Evolutionary conservation across 768 basidiomycete species (phyloP).

Genomic region (Hysterangium stoloniferum): DNA sequence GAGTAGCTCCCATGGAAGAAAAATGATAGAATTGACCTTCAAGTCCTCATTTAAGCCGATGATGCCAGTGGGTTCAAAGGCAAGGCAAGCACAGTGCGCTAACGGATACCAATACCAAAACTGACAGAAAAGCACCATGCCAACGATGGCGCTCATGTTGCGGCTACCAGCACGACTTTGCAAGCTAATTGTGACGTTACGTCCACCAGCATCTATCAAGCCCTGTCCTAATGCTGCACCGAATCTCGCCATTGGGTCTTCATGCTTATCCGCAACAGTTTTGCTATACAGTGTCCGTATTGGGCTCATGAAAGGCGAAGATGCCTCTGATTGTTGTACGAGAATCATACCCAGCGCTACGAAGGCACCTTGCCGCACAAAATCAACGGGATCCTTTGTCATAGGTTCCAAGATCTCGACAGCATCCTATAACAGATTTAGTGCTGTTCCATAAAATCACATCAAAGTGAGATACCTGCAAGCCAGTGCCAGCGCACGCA

Average conservation of each 20-base stretch:
- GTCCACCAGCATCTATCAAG: slow-evolving; percentile 93
- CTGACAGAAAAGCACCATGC: slow-evolving; percentile 97
- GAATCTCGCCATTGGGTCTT: slow-evolving; percentile 97
- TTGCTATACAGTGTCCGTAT: slow-evolving; percentile 83
- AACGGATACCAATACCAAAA: slow-evolving; percentile 99
- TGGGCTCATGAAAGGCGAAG: slow-evolving; percentile 71
- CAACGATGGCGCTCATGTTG: slow-evolving; percentile 92
- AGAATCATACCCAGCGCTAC: slow-evolving; percentile 95
- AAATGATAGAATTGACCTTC: slow-evolving; percentile 43
- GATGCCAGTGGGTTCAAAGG: slow-evolving; percentile 93
- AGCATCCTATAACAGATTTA: slow-evolving; percentile 57
- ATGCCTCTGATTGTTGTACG: slow-evolving; percentile 90
- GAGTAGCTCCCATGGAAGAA: not conserved
- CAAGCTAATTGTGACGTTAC: slow-evolving; percentile 91
- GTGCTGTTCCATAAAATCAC: slow-evolving; percentile 1
- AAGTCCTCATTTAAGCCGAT: slow-evolving; percentile 85
- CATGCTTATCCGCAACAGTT: slow-evolving; percentile 92
- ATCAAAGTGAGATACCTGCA: slow-evolving; percentile 50
- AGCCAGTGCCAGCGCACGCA: slow-evolving; percentile 93
- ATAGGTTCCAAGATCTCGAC: slow-evolving; percentile 95
- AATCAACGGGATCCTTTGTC: slow-evolving; percentile 97
- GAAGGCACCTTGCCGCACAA: slow-evolving; percentile 96
- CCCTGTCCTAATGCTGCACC: slow-evolving; percentile 95
- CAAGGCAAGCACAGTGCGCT: slow-evolving; percentile 85
- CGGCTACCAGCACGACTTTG: slow-evolving; percentile 89